Percentiles rank a stretch among this genome's conserved stretches.
Evolutionary conservation across 2,329 filamentous ascomycete species (phyloP).

Genomic region (Corniculantispora saksenae): DNA sequence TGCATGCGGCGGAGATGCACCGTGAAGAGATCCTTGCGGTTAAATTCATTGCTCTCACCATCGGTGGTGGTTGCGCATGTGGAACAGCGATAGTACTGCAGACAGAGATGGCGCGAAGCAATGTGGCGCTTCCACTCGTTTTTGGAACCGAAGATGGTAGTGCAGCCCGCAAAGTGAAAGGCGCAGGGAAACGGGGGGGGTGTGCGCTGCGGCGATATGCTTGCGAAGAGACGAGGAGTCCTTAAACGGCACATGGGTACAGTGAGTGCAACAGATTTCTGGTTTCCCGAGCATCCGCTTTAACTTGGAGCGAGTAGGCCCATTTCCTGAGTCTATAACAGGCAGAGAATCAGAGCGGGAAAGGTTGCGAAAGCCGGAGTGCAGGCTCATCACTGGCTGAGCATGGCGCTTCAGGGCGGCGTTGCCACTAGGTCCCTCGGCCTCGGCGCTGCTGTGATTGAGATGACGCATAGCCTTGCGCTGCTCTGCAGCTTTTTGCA

Average conservation of each 20-base stretch:
- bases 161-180: constrained; percentile 81
- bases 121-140: constrained; percentile 99
- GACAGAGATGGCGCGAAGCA: constrained; percentile 80
- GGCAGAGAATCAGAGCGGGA: constrained; percentile 21
- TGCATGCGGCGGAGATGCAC: constrained; percentile 97
- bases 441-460: constrained; percentile 54
- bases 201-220: constrained; percentile 68
- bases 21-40: constrained; percentile 93
- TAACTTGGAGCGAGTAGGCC: constrained; percentile 44
- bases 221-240: constrained; percentile 66
- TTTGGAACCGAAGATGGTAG: constrained; percentile 83
- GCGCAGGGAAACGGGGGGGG: constrained; percentile 80
- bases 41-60: constrained; percentile 72
- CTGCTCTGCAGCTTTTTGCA: constrained; percentile 68
- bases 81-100: constrained; percentile 66
- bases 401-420: constrained; percentile 20
- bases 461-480: constrained; percentile 66
- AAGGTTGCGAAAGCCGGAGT: constrained; percentile 7
- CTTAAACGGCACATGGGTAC: constrained; percentile 66
- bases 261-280: constrained; percentile 62
- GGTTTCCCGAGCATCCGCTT: constrained; percentile 56
- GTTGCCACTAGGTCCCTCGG: constrained; percentile 16
- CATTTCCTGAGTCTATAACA: constrained; percentile 28
- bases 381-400: not conserved
- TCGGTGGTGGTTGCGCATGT: constrained; percentile 57